Base-by-base conservation (phyloP, 306 rosid genomes). In the Hippophae gyantsensis region DNA sequence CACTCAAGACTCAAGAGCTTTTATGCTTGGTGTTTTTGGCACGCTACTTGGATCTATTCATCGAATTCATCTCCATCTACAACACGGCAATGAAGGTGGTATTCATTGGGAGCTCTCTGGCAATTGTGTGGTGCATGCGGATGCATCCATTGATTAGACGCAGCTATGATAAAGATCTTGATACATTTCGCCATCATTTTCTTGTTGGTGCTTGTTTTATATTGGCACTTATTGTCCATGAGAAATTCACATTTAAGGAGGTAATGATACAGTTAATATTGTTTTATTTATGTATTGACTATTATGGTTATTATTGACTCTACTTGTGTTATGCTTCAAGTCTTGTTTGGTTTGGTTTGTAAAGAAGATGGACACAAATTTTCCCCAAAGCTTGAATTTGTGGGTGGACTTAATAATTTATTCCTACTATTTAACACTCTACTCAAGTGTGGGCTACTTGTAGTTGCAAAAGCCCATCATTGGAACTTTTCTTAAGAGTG, bases 1-100 rank as follows among this genome's bases (percentile, higher is more conserved):
- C 99, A 44, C 88, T 82, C 0, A 92, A 92, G 79, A 88, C 99
- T n/a, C 99, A 92, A 79, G 96, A 88, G 74, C 86, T 92, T 1
- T 84, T 83, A 14, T 95, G 88, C 6, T 52, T 85, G 18, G 96
- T 92, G 63, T 92, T 92, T 65, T 25, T 92, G 76, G 67, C 93
- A 38, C 95, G 96, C 56, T 92, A 92, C 68, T 13, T 92, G 93
- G 93, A 85, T 79, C 79, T 92, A 48, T 81, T 92, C 77, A 85
- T 95, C 41, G 89, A 80, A 9, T 88, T 85, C 69, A 43, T 85
- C 59, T 92, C 96, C 23, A 27, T 92, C 12, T 92, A 92, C 61
- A 92, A 92, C 68, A 76, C 86, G 12, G 60, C 76, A 64, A 88
- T 92, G 99, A 92, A 92, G 79, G 14, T 87, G 6, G 92, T 92